A percentile compares a stretch with the other conserved stretches of the same genome.
These are phyloP conservation scores for Saccharomyces hybrid DNA, from an alignment of 1,139 yeast genomes.

Conservation along the genomic window DNA sequence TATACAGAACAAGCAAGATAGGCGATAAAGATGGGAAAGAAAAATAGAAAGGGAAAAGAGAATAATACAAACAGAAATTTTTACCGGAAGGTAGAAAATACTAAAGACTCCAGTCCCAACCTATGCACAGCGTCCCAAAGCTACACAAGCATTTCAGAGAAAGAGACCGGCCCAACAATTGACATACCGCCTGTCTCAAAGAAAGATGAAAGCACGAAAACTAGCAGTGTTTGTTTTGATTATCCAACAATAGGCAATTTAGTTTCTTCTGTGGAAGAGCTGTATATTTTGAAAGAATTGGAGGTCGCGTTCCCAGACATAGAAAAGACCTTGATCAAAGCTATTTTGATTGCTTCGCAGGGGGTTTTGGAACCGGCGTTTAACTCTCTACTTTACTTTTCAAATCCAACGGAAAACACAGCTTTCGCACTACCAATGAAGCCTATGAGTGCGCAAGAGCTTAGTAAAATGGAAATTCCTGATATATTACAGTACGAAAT, in stretches of 20 bases:
- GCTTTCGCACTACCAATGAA: slow-evolving; percentile 49
- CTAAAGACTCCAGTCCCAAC: not conserved
- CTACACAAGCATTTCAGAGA: not conserved
- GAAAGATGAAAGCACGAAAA: not conserved
- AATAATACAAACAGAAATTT: not conserved
- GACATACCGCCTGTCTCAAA: not conserved
- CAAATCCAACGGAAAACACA: slow-evolving; percentile 63
- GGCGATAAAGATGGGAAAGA: not conserved
- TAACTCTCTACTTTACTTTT: slow-evolving; percentile 68
- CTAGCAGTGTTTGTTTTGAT: not conserved
- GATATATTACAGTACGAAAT: slow-evolving; percentile 10
- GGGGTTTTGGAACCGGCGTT: slow-evolving; percentile 73
- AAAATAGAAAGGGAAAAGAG: not conserved
- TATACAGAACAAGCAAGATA: not conserved
- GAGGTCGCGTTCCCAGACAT: slow-evolving; percentile 69
- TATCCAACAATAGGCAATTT: not conserved
- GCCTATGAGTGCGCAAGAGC: slow-evolving; percentile 48
- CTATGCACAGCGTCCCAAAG: not conserved
- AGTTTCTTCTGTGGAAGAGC: not conserved
- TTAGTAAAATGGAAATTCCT: slow-evolving; percentile 47
- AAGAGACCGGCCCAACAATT: not conserved
- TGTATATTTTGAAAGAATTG: slow-evolving; percentile 23
- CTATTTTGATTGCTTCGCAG: slow-evolving; percentile 69
- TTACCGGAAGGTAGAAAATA: not conserved
- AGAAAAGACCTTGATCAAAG: slow-evolving; percentile 57